Percentiles rank a stretch among this genome's conserved stretches.
phyloP scores from a whole-genome alignment of 2,329 filamentous ascomycete species.

The Aureobasidium pullulans region DNA sequence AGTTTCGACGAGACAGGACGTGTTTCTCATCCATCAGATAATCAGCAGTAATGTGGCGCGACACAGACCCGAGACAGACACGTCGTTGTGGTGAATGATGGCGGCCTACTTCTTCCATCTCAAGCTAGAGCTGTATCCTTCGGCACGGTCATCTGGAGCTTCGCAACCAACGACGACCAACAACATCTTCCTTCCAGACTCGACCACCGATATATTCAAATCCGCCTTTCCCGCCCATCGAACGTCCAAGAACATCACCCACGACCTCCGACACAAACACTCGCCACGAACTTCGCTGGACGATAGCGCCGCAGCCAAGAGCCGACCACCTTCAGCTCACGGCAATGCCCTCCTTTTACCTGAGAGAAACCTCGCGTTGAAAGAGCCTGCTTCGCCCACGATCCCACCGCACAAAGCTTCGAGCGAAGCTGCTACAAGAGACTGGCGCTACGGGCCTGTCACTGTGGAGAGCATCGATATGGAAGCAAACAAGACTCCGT shows the following conservation, averaged over 20 bases:
- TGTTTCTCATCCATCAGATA: background rate
- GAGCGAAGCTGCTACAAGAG: conserved; percentile 47
- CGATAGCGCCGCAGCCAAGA: background rate
- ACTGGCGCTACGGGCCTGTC: conserved; percentile 78
- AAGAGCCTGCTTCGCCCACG: conserved; percentile 28
- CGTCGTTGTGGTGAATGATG: conserved; percentile 33
- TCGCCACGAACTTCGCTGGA: background rate
- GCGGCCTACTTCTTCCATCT: conserved; percentile 59
- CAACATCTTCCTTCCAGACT: conserved; percentile 31
- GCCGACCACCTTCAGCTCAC: conserved; percentile 18
- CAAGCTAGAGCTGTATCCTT: conserved; percentile 50
- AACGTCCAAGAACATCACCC: conserved; percentile 31
- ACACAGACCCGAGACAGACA: conserved; percentile 21
- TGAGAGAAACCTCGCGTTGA: conserved; percentile 28
- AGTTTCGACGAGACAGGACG: background rate
- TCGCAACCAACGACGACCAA: background rate
- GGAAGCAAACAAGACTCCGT: conserved; percentile 42
- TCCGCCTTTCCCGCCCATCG: conserved; percentile 36
- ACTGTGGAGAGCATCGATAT: conserved; percentile 77
- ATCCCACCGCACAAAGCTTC: conserved; percentile 29
- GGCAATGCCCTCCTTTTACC: conserved; percentile 29
- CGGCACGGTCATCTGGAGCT: background rate
- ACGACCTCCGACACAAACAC: conserved; percentile 14
- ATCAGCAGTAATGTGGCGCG: background rate
- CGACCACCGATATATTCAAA: conserved; percentile 39